Percentiles rank a stretch among this genome's conserved stretches.
These are phyloP conservation scores for Epichloe coenophiala DNA, from an alignment of 2,329 filamentous ascomycete genomes.

Conservation along the genomic window DNA sequence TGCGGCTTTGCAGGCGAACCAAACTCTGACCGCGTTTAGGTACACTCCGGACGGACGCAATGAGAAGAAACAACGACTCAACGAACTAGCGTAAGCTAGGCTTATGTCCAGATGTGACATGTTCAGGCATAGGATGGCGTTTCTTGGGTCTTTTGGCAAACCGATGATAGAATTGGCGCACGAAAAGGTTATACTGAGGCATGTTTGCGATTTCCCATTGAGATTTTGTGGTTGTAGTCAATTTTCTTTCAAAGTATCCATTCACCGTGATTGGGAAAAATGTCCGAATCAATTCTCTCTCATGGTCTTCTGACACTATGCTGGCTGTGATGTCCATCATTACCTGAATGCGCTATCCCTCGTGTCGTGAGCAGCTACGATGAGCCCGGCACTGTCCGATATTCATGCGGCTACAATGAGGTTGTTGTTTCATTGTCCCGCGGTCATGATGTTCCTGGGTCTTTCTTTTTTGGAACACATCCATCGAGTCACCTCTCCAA, in stretches of 20 bases:
- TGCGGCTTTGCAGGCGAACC: neutral
- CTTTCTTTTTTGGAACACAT: neutral
- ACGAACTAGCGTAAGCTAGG: constrained; percentile 19
- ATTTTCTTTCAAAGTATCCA: neutral
- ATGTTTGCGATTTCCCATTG: neutral
- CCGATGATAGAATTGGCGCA: constrained; percentile 15
- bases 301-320: too few relatives aligned
- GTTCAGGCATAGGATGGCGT: constrained; percentile 20
- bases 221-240: neutral
- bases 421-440: too few relatives aligned
- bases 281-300: too few relatives aligned
- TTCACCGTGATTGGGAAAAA: too few relatives aligned
- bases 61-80: constrained; percentile 40
- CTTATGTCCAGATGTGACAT: constrained; percentile 3
- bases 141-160: constrained; percentile 12
- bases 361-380: too few relatives aligned
- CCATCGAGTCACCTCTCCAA: neutral
- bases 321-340: too few relatives aligned
- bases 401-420: too few relatives aligned
- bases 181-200: constrained; percentile 8
- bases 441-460: too few relatives aligned
- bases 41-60: constrained; percentile 51
- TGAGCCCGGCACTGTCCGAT: too few relatives aligned
- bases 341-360: too few relatives aligned
- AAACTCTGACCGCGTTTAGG: constrained; percentile 19